phyloP scores from a whole-genome alignment of 2,329 filamentous ascomycete species.

The Colletotrichum aenigma region DNA sequence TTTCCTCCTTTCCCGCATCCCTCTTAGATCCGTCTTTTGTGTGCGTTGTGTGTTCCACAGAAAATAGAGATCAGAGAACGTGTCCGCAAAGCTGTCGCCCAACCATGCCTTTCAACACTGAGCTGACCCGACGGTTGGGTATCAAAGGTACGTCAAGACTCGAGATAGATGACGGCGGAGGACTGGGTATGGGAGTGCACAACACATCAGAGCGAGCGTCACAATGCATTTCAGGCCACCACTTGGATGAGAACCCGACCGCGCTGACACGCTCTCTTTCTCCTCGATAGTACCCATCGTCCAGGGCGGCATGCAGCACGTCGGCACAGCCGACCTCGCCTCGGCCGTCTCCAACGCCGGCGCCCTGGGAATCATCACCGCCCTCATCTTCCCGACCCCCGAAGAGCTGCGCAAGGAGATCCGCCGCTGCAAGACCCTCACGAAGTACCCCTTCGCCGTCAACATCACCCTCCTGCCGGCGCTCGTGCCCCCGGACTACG shows the following conservation, averaged over 20 bases:
- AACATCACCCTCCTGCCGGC: constrained; percentile 94
- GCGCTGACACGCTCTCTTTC: constrained; percentile 1
- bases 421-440: constrained; percentile 80
- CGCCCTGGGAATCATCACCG: constrained; percentile 81
- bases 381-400: constrained; percentile 90
- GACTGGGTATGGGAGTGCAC: background rate
- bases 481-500: constrained; percentile 89
- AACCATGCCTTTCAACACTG: constrained; percentile 62
- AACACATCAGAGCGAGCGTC: background rate
- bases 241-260: background rate
- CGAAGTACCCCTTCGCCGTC: constrained; percentile 82
- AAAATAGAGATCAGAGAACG: background rate
- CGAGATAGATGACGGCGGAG: background rate
- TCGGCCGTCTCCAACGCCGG: constrained; percentile 82
- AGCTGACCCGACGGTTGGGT: constrained; percentile 61
- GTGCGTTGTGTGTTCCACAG: background rate
- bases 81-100: constrained; percentile 7
- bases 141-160: constrained; percentile 46
- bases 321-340: constrained; percentile 81
- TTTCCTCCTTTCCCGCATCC: background rate
- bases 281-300: constrained; percentile 71
- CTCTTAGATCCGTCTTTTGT: background rate
- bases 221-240: background rate
- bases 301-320: constrained; percentile 88
- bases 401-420: constrained; percentile 95